Base-by-base conservation (phyloP, 768 basidiomycete genomes). In the Suillus occidentalis region DNA sequence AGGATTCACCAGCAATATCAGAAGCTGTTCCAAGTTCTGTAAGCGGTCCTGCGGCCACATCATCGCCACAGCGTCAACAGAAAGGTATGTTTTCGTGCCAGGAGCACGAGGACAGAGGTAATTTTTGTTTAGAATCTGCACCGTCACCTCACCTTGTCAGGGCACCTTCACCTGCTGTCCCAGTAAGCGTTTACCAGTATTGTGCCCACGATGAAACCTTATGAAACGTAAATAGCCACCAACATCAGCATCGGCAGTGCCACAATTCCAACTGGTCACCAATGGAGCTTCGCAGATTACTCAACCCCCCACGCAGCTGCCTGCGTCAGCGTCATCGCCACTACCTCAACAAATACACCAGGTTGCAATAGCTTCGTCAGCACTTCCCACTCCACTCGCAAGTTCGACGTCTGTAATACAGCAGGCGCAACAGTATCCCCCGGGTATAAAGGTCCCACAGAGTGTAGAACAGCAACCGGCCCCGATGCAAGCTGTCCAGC, bases 1-100 rank as follows among this genome's bases (percentile, higher is more conserved):
- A 88, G 72, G 86, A 87, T 67, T 92, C 91, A 14, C 91, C 91
- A 63, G 85, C 87, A 68, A 72, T 91, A 66, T 91, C 90, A 52
- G 90, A 93, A 69, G 88, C 89, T 43, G 74, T 79, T 47, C 73
- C 81, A 28, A 80, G 79, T 50, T 77, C 80, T 64, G 72, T 76
- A 63, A 75, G 82, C 74, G 80, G 79, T 63, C 83, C 83, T 62
- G 83, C 79, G 36, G 83, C 84, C 57, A 82, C 85, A 49, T 85
- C 88, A 13, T 89, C 89, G 40, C 90, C 91, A 57, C 86, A 84
- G 61, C 82, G 82, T 59, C 71, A 76, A 58, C 73, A 82, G 61
- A 87, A 86, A 80, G 87, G 89, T 84, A 70, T 61, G 78, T 39
- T 61, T 58, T 40, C 61, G 47, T 61, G 56, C 64, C 55, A 67